Percentiles rank a stretch among this genome's conserved stretches.
These are phyloP conservation scores for Tanacetum coccineum DNA, from an alignment of 129 eudicot genomes.

Conservation along the genomic window DNA sequence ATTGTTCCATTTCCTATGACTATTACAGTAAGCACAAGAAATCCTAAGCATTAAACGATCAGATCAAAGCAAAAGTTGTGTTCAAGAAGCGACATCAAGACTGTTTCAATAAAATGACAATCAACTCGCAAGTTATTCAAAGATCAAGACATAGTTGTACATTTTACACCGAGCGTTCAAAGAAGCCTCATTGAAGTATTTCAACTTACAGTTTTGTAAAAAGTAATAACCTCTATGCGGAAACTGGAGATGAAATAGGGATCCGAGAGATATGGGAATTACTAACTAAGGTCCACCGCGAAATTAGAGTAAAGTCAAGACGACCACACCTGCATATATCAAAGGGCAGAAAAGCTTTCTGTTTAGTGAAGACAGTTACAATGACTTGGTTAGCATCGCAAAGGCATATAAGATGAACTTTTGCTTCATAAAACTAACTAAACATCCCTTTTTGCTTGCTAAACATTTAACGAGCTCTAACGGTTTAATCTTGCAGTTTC, in stretches of 20 bases:
- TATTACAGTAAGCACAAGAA: too few relatives aligned
- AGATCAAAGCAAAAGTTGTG: too few relatives aligned
- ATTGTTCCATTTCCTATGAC: neutral
- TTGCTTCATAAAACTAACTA: too few relatives aligned
- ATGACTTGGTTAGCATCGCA: neutral
- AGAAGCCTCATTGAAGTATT: constrained; percentile 22
- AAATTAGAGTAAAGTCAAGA: constrained; percentile 51
- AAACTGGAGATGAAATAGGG: constrained; percentile 3
- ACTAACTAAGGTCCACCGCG: constrained; percentile 4
- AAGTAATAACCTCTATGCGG: constrained; percentile 32
- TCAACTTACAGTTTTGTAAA: constrained; percentile 24
- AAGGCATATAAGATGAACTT: too few relatives aligned
- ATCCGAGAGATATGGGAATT: constrained; percentile 4
- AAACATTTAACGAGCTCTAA: neutral
- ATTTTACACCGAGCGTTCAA: constrained; percentile 22
- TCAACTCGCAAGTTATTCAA: constrained; percentile 12
- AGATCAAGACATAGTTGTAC: constrained; percentile 20
- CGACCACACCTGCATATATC: constrained; percentile 58
- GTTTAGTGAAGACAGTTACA: neutral
- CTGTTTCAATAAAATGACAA: neutral
- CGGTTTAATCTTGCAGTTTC: neutral
- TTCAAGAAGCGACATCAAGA: constrained; percentile 3
- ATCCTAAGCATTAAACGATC: neutral
- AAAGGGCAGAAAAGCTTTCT: neutral
- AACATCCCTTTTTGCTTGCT: neutral